Base-by-base conservation (phyloP, 371 early-diverging fungal genomes). In the Syncephalis plumigaleata region DNA sequence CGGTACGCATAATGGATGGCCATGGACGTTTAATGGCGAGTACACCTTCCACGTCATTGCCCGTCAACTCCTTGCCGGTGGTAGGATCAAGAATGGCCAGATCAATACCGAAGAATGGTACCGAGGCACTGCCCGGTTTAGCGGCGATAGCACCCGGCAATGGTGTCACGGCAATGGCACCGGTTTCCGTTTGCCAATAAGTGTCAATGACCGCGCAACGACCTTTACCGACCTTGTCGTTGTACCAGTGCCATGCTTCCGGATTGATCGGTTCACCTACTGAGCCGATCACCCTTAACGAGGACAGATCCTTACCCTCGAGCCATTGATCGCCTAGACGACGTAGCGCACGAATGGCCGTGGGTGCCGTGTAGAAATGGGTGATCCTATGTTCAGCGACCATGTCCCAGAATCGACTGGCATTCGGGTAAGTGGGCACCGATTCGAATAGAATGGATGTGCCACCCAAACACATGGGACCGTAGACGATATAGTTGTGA, bases 191-290 rank as follows among this genome's bases (percentile, higher is more conserved):
- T 57, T 81, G 80, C 89, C 89, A 90, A 68, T 91, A 93, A 8
- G 96, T 95, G 64, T 98, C 98, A 9, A 98, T 88, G 5, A 98
- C 70, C 2, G 90, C 81, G 55, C 90, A 84, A 18, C 73, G 75
- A n/a, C 75, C 70, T 45, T 82, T 73, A 22, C 93, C 95, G 27
- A 98, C 90, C 24, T 81, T 72, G 20, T 79, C 73, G 59, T 82
- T 66, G 68, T 91, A 97, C 98, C 98, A 98, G 44, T 79, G 63
- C 90, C 96, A 95, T 9, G 98, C 94, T 50, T 94, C 91, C 27
- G 91, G 87, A 61, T 96, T 90, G 60, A 97, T 94, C 39, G 98
- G 98, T 66, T 98, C 98, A 39, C 98, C 98, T 3, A 97, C 98
- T 27, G 87, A 83, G 18, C 94, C 98, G 27, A 98, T 78, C 17